Base-by-base conservation (phyloP, 306 rosid genomes). In the Gastrolobium bilobum region DNA sequence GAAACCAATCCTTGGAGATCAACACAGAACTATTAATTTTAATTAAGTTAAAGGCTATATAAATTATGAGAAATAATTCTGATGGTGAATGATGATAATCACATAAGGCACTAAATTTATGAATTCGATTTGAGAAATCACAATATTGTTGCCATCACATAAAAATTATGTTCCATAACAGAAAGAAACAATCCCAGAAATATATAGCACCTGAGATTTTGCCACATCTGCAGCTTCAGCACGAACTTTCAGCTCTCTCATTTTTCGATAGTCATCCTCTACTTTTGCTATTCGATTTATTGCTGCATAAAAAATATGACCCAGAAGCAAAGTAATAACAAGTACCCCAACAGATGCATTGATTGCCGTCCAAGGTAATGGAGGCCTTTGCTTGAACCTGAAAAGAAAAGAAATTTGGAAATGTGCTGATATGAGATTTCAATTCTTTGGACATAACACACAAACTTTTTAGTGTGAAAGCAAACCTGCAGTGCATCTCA, bases 211-310 rank as follows among this genome's bases (percentile, higher is more conserved):
- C 92, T 95, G 98, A 73, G 98, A 91, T 84, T 92, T 95, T 65
- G 99, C 99, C 63, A 95, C 97, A 84, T 95, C 99, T 51, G 99
- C 99, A 79, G 98, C 99, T 87, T 95, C 96, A 75, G 99, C 98
- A 29, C 90, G 96, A 71, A 26, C 82, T 88, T 76, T 91, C 79
- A 95, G 97, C 85, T 70, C 75, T 75, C 46, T 81, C 99, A 92
- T 91, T 84, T 76, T 11, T 7, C 75, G 76, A 84, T 62, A 91
- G 82, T 86, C 99, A 62, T 89, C 89, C 87, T 95, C 98, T 68
- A 95, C 98, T 84, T 91, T 85, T 30, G 90, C 93, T 82, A 95
- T 95, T 76, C 88, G 86, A 73, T 71, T 84, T 68, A 95, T 91
- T 38, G 98, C 97, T 4, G 93, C 98, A 66, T 88, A 63, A 90